Conservation (phyloP, 1,139 yeast genomes). For the Kurtzmaniella natalensis region DNA sequence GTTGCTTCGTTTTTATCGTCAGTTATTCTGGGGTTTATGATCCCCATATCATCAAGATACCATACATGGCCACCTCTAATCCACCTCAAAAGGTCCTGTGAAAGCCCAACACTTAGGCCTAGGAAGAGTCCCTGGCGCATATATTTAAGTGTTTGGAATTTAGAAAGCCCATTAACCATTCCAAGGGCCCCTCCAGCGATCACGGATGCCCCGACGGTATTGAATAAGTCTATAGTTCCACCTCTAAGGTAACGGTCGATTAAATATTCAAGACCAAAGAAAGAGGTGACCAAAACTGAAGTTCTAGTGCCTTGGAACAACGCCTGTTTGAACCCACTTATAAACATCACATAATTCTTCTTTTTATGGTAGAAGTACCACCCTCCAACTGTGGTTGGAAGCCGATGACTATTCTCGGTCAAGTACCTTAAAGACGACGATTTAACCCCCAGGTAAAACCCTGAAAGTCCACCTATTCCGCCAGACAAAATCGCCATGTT, state of each 20-base stretch:
- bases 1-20: no score
- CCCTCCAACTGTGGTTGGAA: constrained; percentile 76
- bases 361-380: constrained; percentile 90
- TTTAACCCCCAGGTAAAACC: constrained; percentile 60
- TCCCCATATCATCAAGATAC: constrained; percentile 42
- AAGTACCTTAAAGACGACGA: constrained; percentile 56
- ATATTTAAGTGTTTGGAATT: constrained; percentile 44
- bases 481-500: constrained; percentile 38
- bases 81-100: constrained; percentile 60
- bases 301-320: constrained; percentile 40
- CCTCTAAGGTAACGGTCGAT: constrained; percentile 47
- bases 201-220: constrained; percentile 55
- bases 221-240: constrained; percentile 54
- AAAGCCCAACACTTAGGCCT: constrained; percentile 58
- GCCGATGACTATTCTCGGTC: constrained; percentile 78
- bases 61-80: constrained; percentile 60
- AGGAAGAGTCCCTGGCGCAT: constrained; percentile 51
- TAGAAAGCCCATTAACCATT: constrained; percentile 36
- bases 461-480: constrained; percentile 55
- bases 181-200: constrained; percentile 53
- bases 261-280: constrained; percentile 59
- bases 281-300: constrained; percentile 43
- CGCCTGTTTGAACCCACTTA: constrained; percentile 48
- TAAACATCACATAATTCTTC: constrained; percentile 71
- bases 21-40: constrained; percentile 13